Conservation (phyloP, 805 yeast genomes). For the Phaffomyces thermotolerans region DNA sequence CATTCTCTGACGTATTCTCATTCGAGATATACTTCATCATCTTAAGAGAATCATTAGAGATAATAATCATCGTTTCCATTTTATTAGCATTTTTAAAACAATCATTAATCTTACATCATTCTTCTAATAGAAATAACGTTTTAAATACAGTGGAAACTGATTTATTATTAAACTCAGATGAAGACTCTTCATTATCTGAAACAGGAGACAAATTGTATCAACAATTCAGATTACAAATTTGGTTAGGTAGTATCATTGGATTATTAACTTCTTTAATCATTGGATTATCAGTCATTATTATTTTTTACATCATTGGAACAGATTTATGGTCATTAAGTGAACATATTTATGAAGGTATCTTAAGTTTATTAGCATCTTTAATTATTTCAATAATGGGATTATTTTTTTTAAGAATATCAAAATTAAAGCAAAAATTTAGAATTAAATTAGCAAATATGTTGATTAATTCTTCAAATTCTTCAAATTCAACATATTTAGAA, state of each 20-base stretch:
- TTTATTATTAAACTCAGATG: slow-evolving; percentile 6
- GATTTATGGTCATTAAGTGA: slow-evolving; percentile 87
- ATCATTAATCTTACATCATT: slow-evolving; percentile 35
- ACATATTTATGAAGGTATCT: slow-evolving; percentile 81
- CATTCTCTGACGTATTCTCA: slow-evolving; percentile 42
- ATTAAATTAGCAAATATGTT: slow-evolving; percentile 42
- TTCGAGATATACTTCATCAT: slow-evolving; percentile 70
- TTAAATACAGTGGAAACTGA: slow-evolving; percentile 6
- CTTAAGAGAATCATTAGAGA: slow-evolving; percentile 66
- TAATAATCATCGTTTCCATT: slow-evolving; percentile 70
- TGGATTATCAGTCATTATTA: slow-evolving; percentile 62
- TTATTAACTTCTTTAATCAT: slow-evolving; percentile 59
- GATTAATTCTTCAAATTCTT: too few relatives aligned
- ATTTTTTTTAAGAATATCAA: slow-evolving; percentile 71
- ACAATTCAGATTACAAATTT: slow-evolving; percentile 58
- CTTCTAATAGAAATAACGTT: not conserved
- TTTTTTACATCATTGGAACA: slow-evolving; percentile 71
- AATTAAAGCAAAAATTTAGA: slow-evolving; percentile 78
- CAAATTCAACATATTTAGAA: too few relatives aligned
- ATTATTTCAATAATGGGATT: slow-evolving; percentile 85
- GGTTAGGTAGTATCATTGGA: slow-evolving; percentile 77
- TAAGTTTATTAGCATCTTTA: slow-evolving; percentile 69
- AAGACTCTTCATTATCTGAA: slow-evolving; percentile 5
- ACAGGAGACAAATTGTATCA: slow-evolving; percentile 31
- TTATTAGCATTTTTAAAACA: slow-evolving; percentile 65